Percentiles rank a stretch among this genome's conserved stretches.
Evolutionary conservation across 2,329 filamentous ascomycete species (phyloP).

Genomic region (Neopestalotiopsis sp.): DNA sequence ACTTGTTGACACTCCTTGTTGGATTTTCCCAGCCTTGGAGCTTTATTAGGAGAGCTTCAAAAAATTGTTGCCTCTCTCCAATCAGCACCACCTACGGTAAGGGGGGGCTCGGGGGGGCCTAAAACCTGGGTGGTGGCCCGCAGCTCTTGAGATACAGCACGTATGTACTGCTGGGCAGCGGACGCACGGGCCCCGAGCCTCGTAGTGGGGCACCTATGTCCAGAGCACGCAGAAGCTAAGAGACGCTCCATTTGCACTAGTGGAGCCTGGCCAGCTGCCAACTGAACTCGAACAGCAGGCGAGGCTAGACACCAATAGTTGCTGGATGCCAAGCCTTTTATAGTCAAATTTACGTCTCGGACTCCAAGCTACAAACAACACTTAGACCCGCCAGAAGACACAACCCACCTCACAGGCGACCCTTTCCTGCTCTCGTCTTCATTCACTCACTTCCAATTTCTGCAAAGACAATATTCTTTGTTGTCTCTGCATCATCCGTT

Average conservation of each 20-base stretch:
- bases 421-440: too few species aligned
- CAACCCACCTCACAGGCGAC: too few species aligned
- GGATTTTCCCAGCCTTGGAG: slow-evolving; percentile 28
- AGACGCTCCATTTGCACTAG: too few species aligned
- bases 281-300: not conserved
- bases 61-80: slow-evolving; percentile 53
- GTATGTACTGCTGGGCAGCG: not conserved
- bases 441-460: too few species aligned
- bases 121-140: slow-evolving; percentile 1
- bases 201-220: too few species aligned
- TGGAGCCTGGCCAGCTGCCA: not conserved
- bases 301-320: not conserved
- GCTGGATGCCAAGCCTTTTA: not conserved
- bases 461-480: too few species aligned
- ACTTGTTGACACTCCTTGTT: slow-evolving; percentile 26
- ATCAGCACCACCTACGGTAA: not conserved
- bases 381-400: too few species aligned
- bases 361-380: not conserved
- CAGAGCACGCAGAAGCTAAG: too few species aligned
- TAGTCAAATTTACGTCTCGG: not conserved
- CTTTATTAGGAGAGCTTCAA: slow-evolving; percentile 50
- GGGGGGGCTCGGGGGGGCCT: not conserved
- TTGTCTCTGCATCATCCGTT: too few species aligned
- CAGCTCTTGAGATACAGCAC: not conserved
- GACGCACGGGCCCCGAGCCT: not conserved